Evolutionary conservation across 805 yeast genomes (phyloP).

Genomic region (Peterozyma toletana): DNA sequence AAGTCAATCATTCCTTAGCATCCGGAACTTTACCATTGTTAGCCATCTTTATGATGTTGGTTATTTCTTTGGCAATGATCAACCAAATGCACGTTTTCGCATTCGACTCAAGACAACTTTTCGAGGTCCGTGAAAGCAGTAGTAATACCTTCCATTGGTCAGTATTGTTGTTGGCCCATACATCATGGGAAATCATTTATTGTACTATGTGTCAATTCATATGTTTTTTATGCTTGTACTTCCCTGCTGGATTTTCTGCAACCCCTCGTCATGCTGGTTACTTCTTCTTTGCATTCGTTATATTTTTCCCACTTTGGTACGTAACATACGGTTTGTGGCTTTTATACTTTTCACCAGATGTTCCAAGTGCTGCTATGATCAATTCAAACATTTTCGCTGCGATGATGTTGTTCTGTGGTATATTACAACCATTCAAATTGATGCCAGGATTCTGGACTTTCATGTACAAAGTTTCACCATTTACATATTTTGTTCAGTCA

Average conservation of each 20-base stretch:
- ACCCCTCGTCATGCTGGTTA: slow-evolving; percentile 37
- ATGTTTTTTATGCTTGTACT: slow-evolving; percentile 44
- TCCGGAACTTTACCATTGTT: slow-evolving; percentile 31
- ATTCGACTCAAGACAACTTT: slow-evolving; percentile 31
- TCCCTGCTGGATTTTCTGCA: slow-evolving; percentile 13
- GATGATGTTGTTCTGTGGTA: slow-evolving; percentile 62
- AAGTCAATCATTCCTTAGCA: slow-evolving; percentile 10
- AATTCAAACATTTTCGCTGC: slow-evolving; percentile 49
- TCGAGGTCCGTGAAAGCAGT: slow-evolving; percentile 35
- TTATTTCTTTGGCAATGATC: slow-evolving; percentile 31
- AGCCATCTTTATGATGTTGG: slow-evolving; percentile 37
- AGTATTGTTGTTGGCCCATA: slow-evolving; percentile 31
- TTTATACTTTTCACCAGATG: slow-evolving; percentile 54
- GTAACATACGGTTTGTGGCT: slow-evolving; percentile 38
- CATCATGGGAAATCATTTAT: slow-evolving; percentile 38
- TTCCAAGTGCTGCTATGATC: slow-evolving; percentile 62
- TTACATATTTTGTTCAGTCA: slow-evolving; percentile 61
- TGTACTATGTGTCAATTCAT: slow-evolving; percentile 14
- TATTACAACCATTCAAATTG: slow-evolving; percentile 43
- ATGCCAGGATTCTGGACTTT: slow-evolving; percentile 84
- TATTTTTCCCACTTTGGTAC: slow-evolving; percentile 37
- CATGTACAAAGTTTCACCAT: slow-evolving; percentile 71
- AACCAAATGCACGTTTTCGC: slow-evolving; percentile 19
- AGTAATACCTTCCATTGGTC: slow-evolving; percentile 37
- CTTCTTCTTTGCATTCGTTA: slow-evolving; percentile 27